Evolutionary conservation across 2,329 filamentous ascomycete species (phyloP).

Genomic region (Verticillium longisporum): DNA sequence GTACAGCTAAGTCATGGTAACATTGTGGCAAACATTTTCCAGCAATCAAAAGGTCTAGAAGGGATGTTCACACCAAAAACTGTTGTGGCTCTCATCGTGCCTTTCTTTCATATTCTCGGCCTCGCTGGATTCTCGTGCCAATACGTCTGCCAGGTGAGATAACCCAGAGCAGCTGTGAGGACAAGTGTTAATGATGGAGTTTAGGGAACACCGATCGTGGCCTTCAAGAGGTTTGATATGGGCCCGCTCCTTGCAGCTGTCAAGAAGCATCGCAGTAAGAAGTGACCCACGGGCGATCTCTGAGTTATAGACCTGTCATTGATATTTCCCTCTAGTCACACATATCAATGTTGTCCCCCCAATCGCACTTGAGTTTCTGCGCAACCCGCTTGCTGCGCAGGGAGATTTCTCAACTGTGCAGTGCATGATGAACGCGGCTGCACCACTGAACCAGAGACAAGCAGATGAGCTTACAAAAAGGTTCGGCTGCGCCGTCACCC

Average conservation of each 20-base stretch:
- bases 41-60: conserved; percentile 3
- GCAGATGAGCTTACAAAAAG: conserved; percentile 4
- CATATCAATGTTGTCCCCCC: conserved; percentile 8
- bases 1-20: conserved; percentile 8
- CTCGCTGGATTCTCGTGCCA: conserved; percentile 7
- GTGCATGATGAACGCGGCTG: conserved; percentile 14
- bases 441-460: conserved; percentile 8
- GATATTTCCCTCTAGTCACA: neutral
- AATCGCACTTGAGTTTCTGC: conserved; percentile 7
- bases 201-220: conserved; percentile 9
- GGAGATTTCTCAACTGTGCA: conserved; percentile 8
- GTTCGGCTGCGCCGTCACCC: conserved; percentile 6
- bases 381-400: neutral
- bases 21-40: conserved; percentile 7
- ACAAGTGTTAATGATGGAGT: neutral
- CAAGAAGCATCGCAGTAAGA: conserved; percentile 4
- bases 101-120: conserved; percentile 7
- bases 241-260: conserved; percentile 1
- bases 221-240: conserved; percentile 5
- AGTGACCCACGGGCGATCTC: neutral
- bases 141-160: conserved; percentile 4
- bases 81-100: conserved; percentile 5
- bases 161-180: neutral
- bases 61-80: conserved; percentile 5
- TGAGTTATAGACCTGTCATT: neutral